Evolutionary conservation across 257 asterid species (phyloP), one percentile per base, ranked within the genome.

Genomic region (Sherardia arvensis): DNA sequence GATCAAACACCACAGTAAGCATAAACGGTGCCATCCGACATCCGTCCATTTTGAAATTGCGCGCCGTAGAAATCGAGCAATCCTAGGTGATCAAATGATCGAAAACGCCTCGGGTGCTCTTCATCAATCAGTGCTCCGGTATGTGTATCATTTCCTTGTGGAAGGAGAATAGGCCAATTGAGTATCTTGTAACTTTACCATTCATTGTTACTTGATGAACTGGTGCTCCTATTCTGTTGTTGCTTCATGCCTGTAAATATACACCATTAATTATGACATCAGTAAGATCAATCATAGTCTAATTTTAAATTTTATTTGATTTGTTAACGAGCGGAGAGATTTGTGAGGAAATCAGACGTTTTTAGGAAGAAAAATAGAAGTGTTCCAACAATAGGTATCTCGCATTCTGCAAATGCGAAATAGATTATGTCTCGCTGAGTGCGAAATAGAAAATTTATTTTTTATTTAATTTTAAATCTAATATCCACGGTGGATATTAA

Each of bases 231-330:
- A 85, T 70, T 71, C 83, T 81, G 66, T 79, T 87, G 70, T 85
- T 85, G 83, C 94, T 85, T 90, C 94, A 85, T 61, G 90, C 94
- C 94, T 82, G 23, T 25, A 8, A 62, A 21, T 11, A 7, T 1
- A 47, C n/a, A n/a, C 1, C 5, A 40, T 40, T n/a, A n/a, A n/a
- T n/a, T n/a, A n/a, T n/a, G n/a, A n/a, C n/a, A n/a, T n/a, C n/a
- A n/a, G n/a, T n/a, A n/a, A n/a, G n/a, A n/a, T n/a, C n/a, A n/a
- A n/a, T n/a, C n/a, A n/a, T n/a, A n/a, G n/a, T n/a, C n/a, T n/a
- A n/a, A n/a, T n/a, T n/a, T n/a, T n/a, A n/a, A n/a, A n/a, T n/a
- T n/a, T n/a, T n/a, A n/a, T n/a, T n/a, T n/a, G n/a, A n/a, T n/a
- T n/a, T n/a, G n/a, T n/a, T n/a, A n/a, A n/a, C n/a, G n/a, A n/a